Evolutionary conservation across 2,329 filamentous ascomycete species (phyloP), one percentile per base, ranked within the genome.

Genomic region (Colletotrichum tabaci): DNA sequence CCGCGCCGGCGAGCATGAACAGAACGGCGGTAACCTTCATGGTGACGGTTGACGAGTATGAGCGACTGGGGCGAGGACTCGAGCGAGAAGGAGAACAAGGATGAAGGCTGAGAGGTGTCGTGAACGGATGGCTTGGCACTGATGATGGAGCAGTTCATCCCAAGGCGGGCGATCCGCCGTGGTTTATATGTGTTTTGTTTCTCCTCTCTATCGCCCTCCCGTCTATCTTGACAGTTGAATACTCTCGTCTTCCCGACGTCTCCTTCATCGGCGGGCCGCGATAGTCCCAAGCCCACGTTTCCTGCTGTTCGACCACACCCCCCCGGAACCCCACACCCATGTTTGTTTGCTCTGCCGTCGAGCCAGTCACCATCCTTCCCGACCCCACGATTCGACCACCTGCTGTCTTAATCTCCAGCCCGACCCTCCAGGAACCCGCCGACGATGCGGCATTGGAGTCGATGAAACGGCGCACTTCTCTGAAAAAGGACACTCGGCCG

Each of bases 1-100:
- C 66, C 47, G 76, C 70, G 21, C 74, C 75, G 62, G 73, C 70
- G 61, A 74, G 71, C 64, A 75, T 66, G 47, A 75, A 57, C 10
- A 74, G 52, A 56, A 63, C 72, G 30, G 72, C 65, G 30, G 74
- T 58, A 55, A 69, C 50, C 69, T 73, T 75, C 74, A 75, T 75
- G 65, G 53, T 72, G 66, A 61, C 49, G 52, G 50, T 16, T 7
- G 9, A 1, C 30, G 16, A 23, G 49, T 16, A 23, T 13, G 23
- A 13, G 23, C 13, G 12, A 56, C 40, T 35, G 52, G n/a, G 38
- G 26, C n/a, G 42, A 60, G 40, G 30, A 35, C 30, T 35, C 35
- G 56, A 40, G 21, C 46, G 49, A 50, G 50, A 58, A 58, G 30
- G 44, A 42, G 61, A 53, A 58, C 65, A 60, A 46, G 65, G 53